Percentiles rank a stretch among this genome's conserved stretches.
phyloP scores from a whole-genome alignment of 306 rosid species.

The Acacia acuminata region DNA sequence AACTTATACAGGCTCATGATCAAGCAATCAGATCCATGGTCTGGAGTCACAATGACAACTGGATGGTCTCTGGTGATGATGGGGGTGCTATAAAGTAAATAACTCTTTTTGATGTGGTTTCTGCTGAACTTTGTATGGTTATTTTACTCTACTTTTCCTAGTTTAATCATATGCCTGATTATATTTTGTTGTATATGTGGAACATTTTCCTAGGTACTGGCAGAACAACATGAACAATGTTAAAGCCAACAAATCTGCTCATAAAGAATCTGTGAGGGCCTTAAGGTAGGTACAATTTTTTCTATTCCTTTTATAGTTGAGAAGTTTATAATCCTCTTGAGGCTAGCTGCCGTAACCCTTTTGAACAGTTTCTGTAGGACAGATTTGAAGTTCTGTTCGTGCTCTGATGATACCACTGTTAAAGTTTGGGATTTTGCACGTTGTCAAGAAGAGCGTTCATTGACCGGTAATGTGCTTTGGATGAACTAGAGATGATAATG shows the following conservation, averaged over 20 bases:
- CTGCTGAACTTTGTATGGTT: constrained; percentile 15
- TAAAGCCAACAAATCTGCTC: constrained; percentile 96
- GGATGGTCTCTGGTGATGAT: constrained; percentile 99
- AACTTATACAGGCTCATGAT: constrained; percentile 85
- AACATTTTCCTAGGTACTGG: constrained; percentile 72
- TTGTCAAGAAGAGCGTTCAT: constrained; percentile 93
- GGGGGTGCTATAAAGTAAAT: constrained; percentile 96
- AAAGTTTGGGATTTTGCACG: constrained; percentile 99
- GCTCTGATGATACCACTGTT: constrained; percentile 95
- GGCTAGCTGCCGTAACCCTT: constrained; percentile 36
- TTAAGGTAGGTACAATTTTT: constrained; percentile 58
- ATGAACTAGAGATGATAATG: constrained; percentile 28
- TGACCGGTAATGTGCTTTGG: constrained; percentile 93
- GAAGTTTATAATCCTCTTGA: constrained; percentile 16
- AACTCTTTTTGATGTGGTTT: constrained; percentile 24
- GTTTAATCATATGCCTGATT: constrained; percentile 10
- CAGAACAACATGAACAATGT: constrained; percentile 99
- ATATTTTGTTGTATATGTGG: constrained; percentile 28
- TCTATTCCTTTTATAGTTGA: neutral
- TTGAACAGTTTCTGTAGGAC: constrained; percentile 93
- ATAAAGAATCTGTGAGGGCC: constrained; percentile 98
- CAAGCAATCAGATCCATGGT: constrained; percentile 98
- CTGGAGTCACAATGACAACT: constrained; percentile 99
- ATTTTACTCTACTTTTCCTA: constrained; percentile 17
- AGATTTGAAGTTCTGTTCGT: constrained; percentile 95